Evolutionary conservation across 1,139 yeast genomes (phyloP), one percentile per base, ranked within the genome.

Genomic region (Schizosaccharomyces versatilis): DNA sequence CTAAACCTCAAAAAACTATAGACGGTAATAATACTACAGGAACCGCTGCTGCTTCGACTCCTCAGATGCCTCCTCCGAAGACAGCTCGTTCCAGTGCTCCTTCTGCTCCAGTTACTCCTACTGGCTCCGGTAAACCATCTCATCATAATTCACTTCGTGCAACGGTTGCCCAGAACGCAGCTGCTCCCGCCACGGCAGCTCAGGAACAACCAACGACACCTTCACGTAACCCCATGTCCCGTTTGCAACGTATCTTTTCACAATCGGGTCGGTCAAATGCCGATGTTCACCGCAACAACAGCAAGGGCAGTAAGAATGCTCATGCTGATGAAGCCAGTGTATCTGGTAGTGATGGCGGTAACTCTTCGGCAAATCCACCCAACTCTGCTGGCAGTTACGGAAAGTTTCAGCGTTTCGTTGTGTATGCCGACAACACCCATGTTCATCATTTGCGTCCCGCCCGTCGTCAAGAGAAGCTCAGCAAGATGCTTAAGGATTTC

Each of bases 401-500:
- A 32, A 52, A 51, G 58, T 54, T 6, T 47, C 36, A 41, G 38
- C 51, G 85, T 49, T 79, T 80, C 62, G 62, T 67, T 44, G 69
- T 79, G 65, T 66, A 70, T 54, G 85, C 79, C 53, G 79, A 79
- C 60, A 88, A 93, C 2, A 59, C 69, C 10, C 97, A 88, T 66
- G 84, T 79, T 62, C 97, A 88, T 67, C 79, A 78, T 64, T 71
- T 88, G 60, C 75, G 79, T 58, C 78, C 81, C 51, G 80, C 88
- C 9, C 79, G 81, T 63, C 75, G 97, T 60, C 96, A 86, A 66
- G 97, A 88, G 64, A 86, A 85, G 65, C 71, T 88, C 53, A 76
- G 85, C 17, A 79, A 80, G 59, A 84, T 88, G 95, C 73, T 90
- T 60, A 84, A 84, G 62, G 95, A 84, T 64, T 73, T 85, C 60